Percentiles rank a stretch among this genome's conserved stretches.
Conservation (phyloP, 805 yeast genomes). For the Millerozyma acaciae region DNA sequence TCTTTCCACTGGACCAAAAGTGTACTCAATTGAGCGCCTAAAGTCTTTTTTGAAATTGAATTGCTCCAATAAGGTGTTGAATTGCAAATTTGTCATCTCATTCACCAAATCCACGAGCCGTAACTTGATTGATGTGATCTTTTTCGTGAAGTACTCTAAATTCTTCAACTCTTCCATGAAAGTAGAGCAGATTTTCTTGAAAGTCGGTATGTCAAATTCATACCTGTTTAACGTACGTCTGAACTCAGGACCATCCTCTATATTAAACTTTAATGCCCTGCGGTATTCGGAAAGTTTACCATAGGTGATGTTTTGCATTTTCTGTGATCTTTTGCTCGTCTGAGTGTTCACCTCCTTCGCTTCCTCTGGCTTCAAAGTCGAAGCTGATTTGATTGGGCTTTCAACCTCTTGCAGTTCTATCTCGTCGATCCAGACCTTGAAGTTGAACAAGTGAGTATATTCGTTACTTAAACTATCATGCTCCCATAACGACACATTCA, state of each 20-base stretch:
- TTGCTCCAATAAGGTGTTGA: constrained; percentile 19
- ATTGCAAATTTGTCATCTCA: constrained; percentile 19
- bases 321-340: not conserved
- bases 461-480: constrained; percentile 10
- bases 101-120: constrained; percentile 22
- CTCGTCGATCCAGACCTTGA: constrained; percentile 25
- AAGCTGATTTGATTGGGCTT: not conserved
- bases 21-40: constrained; percentile 16
- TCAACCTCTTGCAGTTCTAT: not conserved
- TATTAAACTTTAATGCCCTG: constrained; percentile 28
- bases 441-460: constrained; percentile 18
- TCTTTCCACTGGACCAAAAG: constrained; percentile 32
- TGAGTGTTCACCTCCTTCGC: not conserved
- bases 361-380: not conserved
- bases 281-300: constrained; percentile 16
- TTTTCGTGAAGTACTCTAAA: constrained; percentile 24
- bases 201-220: constrained; percentile 27
- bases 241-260: constrained; percentile 45
- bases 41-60: constrained; percentile 25
- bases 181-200: constrained; percentile 19
- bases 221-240: constrained; percentile 28
- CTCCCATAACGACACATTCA: constrained; percentile 27
- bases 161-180: constrained; percentile 30
- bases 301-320: too few species aligned
- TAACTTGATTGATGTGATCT: constrained; percentile 15